These are phyloP conservation scores for Phanerochaete sordida DNA, from an alignment of 768 basidiomycete genomes.

Conservation along the genomic window DNA sequence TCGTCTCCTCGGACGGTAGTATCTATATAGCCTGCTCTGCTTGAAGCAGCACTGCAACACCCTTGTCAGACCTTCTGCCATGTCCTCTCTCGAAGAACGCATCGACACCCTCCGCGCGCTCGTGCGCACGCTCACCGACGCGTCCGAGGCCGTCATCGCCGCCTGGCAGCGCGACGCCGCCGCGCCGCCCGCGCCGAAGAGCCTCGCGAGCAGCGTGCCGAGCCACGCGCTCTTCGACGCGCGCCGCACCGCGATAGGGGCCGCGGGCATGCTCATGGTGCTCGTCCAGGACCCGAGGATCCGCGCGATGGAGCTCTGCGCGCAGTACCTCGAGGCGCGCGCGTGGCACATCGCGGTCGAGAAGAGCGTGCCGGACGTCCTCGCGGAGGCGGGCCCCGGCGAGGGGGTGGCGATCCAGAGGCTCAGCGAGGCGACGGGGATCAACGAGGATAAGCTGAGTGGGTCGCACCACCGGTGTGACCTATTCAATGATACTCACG, in stretches of 20 bases:
- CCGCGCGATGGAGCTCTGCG: neutral
- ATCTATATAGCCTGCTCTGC: too few relatives aligned
- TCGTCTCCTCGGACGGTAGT: too few relatives aligned
- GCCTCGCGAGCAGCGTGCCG: neutral
- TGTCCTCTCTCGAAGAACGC: neutral
- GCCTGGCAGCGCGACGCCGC: neutral
- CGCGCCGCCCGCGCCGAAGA: neutral
- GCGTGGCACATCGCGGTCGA: conserved; percentile 1
- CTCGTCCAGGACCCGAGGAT: neutral
- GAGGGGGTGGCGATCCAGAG: neutral
- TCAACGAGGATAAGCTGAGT: conserved; percentile 2
- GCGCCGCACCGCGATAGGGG: neutral
- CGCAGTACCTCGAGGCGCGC: conserved; percentile 1
- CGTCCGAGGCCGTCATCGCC: neutral
- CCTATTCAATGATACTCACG: neutral
- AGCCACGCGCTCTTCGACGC: neutral
- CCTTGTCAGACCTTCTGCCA: neutral
- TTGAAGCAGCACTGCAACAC: too few relatives aligned
- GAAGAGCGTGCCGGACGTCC: neutral
- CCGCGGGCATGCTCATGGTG: neutral
- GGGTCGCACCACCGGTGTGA: neutral
- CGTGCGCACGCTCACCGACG: neutral
- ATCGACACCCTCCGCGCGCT: neutral
- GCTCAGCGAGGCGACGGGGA: neutral
- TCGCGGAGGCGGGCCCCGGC: neutral